Evolutionary conservation across 352 stramenopile genomes (phyloP).

Genomic region (Phytopythium kandeliae): DNA sequence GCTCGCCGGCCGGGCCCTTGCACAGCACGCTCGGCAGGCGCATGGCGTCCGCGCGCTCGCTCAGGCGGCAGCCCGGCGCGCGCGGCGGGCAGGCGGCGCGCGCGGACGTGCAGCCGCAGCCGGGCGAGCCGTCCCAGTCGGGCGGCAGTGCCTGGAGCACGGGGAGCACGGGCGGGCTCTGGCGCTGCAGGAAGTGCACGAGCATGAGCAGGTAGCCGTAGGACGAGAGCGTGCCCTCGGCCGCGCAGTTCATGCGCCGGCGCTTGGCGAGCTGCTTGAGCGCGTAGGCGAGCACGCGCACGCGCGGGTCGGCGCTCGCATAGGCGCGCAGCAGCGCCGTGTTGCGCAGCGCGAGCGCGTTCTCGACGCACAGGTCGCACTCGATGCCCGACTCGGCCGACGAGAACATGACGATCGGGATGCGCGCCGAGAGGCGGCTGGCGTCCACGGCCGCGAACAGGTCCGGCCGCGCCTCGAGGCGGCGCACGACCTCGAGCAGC

Average conservation of each 20-base stretch:
- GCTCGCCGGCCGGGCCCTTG: constrained; percentile 38
- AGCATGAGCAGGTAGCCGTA: constrained; percentile 98
- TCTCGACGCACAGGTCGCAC: constrained; percentile 83
- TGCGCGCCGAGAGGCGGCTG: constrained; percentile 74
- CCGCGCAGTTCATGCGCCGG: constrained; percentile 95
- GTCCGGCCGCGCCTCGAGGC: constrained; percentile 50
- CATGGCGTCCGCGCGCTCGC: constrained; percentile 17
- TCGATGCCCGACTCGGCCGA: constrained; percentile 50
- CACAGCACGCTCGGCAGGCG: constrained; percentile 48
- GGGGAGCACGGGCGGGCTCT: constrained; percentile 81
- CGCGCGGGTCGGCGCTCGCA: constrained; percentile 64
- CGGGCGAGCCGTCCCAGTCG: too few species aligned
- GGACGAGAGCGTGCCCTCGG: constrained; percentile 93
- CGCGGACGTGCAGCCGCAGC: too few species aligned
- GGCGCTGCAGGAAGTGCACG: constrained; percentile 95
- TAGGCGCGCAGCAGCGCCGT: constrained; percentile 79
- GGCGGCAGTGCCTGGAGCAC: too few species aligned
- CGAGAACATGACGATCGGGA: constrained; percentile 80
- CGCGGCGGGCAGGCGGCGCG: too few species aligned
- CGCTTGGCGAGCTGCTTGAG: constrained; percentile 98
- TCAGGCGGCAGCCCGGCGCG: constrained; percentile 44
- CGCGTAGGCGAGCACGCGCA: constrained; percentile 88
- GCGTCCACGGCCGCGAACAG: constrained; percentile 71
- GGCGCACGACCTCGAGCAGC: constrained; percentile 47
- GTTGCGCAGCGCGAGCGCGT: constrained; percentile 75